Evolutionary conservation across 352 stramenopile species (phyloP).

Genomic region (Stramenopiles sp.): DNA sequence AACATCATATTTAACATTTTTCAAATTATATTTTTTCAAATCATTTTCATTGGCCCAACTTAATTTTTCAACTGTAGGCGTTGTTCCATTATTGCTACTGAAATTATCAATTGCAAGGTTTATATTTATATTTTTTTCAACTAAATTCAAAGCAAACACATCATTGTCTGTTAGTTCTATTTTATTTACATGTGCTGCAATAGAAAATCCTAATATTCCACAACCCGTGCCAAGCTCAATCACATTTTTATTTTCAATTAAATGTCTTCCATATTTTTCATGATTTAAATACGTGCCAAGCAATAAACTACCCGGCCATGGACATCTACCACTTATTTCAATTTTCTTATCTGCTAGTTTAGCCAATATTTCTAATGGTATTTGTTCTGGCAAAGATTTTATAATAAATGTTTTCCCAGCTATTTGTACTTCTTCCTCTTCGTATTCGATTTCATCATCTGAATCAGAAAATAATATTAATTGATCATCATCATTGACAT

Average conservation of each 20-base stretch:
- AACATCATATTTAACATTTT: slow-evolving; percentile 26
- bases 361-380: background rate
- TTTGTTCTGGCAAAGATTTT: background rate
- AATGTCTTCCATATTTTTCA: slow-evolving; percentile 11
- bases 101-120: slow-evolving; percentile 24
- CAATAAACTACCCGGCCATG: slow-evolving; percentile 44
- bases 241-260: slow-evolving; percentile 29
- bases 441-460: background rate
- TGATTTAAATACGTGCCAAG: slow-evolving; percentile 22
- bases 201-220: slow-evolving; percentile 42
- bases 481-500: background rate
- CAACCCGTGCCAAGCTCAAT: slow-evolving; percentile 45
- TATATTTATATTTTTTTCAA: slow-evolving; percentile 30
- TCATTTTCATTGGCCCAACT: slow-evolving; percentile 37
- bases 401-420: background rate
- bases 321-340: slow-evolving; percentile 46
- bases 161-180: slow-evolving; percentile 42
- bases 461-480: background rate
- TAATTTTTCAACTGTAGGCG: slow-evolving; percentile 17
- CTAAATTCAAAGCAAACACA: slow-evolving; percentile 28
- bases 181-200: slow-evolving; percentile 30
- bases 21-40: slow-evolving; percentile 13
- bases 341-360: background rate
- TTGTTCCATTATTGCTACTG: too few relatives aligned
- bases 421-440: slow-evolving; percentile 4